Base-by-base conservation (phyloP, 768 basidiomycete species). In the Pleurotus salmoneostramineus region DNA sequence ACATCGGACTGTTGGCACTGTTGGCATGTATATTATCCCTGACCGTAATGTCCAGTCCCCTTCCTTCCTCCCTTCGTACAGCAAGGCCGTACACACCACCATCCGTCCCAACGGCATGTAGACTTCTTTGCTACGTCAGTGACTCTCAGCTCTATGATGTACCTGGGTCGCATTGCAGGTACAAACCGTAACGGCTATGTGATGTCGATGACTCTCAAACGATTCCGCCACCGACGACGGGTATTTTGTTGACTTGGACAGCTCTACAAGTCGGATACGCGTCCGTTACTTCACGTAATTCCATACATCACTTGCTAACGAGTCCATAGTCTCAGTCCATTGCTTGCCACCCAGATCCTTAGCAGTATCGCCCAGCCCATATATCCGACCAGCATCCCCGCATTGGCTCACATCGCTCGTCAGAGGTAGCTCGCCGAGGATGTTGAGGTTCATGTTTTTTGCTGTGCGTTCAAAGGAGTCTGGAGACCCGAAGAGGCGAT, bases 351-450 rank as follows among this genome's bases (percentile, higher is more conserved):
- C 52, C 8, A 15, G 12, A 7, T 21, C n/a, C 12, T 14, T n/a
- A 3, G 36, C n/a, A 27, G 8, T 40, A 12, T 11, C 10, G 4
- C 34, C 52, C 33, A 61, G 36, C 7, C 70, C 68, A 57, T 80
- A 87, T 2, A 88, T 84, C 6, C 79, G 66, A 0, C 95, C 52
- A 43, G 52, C 52, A 55, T 55, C 95, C 2, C 91, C 87, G 6
- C 84, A 81, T 6, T 68, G 68, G 64, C 92, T 93, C 12, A 96
- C 86, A 0, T 79, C 83, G 1, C 85, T 78, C 5, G 91, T 87
- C 15, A 98, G 78, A 0, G 94, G 93, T 11, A 98, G 74, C 65
- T 93, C 88, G 0, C 87, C 93, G 14, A 97, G 80, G 2, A 95
- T 72, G 12, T 82, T 73, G 7, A 91, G 75, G 0, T 74, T 71